A percentile compares a stretch with the other conserved stretches of the same genome.
phyloP scores from a whole-genome alignment of 2,329 filamentous ascomycete genomes.

The Rutstroemia sp. region DNA sequence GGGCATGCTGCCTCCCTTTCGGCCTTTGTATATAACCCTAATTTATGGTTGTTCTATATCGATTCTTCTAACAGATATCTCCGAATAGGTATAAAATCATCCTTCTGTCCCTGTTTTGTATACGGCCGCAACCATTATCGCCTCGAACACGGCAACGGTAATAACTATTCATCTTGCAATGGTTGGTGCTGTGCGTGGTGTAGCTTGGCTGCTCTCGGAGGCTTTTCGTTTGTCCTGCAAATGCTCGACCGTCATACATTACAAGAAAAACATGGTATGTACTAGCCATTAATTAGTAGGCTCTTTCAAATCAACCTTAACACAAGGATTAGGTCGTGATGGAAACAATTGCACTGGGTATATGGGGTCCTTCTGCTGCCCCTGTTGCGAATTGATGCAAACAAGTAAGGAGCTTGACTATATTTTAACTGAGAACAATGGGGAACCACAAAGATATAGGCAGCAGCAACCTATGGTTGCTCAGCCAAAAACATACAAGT shows the following conservation, averaged over 20 bases:
- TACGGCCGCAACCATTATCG: conserved; percentile 8
- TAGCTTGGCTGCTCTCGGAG: not conserved
- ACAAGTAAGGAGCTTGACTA: conserved; percentile 9
- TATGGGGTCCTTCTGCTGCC: not conserved
- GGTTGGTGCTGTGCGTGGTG: conserved; percentile 1
- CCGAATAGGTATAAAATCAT: not conserved
- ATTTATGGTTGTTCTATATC: too few species aligned
- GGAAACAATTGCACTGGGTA: not conserved
- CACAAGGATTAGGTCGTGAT: not conserved
- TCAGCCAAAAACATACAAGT: too few species aligned
- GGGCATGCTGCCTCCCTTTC: too few species aligned
- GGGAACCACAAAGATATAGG: too few species aligned
- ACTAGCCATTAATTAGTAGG: too few species aligned
- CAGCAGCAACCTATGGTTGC: too few species aligned
- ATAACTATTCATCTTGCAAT: conserved; percentile 1
- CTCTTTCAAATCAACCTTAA: not conserved
- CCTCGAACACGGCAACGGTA: not conserved
- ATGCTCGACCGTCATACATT: conserved; percentile 3
- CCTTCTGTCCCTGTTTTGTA: conserved; percentile 7
- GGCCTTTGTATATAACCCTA: too few species aligned
- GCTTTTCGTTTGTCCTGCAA: conserved; percentile 5
- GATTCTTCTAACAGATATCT: too few species aligned
- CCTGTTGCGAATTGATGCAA: conserved; percentile 11
- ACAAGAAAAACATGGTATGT: conserved; percentile 6
- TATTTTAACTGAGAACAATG: too few species aligned